phyloP scores from a whole-genome alignment of 1,139 yeast genomes.

The Pichia cactophila region DNA sequence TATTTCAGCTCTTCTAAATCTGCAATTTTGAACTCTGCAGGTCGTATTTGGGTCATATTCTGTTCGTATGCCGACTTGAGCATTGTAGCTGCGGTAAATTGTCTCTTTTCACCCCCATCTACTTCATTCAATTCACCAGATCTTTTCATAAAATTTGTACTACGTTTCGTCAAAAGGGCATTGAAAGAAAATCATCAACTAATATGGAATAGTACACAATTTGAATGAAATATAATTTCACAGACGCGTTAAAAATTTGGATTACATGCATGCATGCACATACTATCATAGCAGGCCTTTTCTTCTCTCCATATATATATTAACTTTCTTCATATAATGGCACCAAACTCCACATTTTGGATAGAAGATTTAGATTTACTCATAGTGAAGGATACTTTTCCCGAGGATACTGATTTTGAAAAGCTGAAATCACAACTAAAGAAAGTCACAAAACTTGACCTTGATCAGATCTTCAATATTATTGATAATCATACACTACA shows the following conservation, averaged over 20 bases:
- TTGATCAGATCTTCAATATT: conserved; percentile 5
- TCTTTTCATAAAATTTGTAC: not conserved
- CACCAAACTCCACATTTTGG: not conserved
- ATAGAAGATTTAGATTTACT: not conserved
- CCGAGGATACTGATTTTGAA: not conserved
- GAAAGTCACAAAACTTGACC: not conserved
- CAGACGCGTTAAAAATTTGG: not conserved
- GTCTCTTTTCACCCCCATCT: not conserved
- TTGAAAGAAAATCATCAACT: not conserved
- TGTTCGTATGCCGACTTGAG: conserved; percentile 48
- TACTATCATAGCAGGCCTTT: too few relatives aligned
- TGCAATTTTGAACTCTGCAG: conserved; percentile 49
- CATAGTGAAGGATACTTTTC: not conserved
- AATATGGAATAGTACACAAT: too few relatives aligned
- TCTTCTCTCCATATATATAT: too few relatives aligned
- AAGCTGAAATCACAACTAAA: not conserved
- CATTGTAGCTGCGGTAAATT: conserved; percentile 41
- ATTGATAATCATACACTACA: conserved; percentile 13
- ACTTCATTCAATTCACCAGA: not conserved
- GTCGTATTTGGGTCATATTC: conserved; percentile 33
- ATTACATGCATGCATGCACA: too few relatives aligned
- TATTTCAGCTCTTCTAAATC: conserved; percentile 78
- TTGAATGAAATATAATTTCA: too few relatives aligned
- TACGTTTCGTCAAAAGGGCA: not conserved
- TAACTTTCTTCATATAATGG: not conserved